These are phyloP conservation scores for Glycine tomentella DNA, from an alignment of 306 rosid species.

Conservation along the genomic window DNA sequence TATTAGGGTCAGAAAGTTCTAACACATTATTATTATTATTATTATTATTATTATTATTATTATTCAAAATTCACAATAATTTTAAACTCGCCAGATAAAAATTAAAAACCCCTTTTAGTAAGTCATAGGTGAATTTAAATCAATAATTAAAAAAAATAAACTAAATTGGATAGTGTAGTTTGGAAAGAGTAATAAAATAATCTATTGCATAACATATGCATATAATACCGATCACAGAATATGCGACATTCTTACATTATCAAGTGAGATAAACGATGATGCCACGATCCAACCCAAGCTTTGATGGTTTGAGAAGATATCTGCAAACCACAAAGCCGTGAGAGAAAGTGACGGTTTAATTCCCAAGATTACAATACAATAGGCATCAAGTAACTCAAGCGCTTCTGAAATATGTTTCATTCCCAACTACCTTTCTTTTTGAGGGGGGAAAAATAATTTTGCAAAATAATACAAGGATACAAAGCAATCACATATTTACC, in stretches of 20 bases:
- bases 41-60: too few species aligned
- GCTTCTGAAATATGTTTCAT: conserved; percentile 39
- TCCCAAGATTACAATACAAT: neutral
- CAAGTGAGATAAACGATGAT: conserved; percentile 12
- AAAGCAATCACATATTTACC: conserved; percentile 38
- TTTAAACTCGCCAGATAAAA: neutral
- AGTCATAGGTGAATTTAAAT: neutral
- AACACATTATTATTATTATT: too few species aligned
- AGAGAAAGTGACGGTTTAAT: neutral
- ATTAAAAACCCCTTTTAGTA: neutral
- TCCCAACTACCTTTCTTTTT: conserved; percentile 38
- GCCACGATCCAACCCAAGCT: neutral
- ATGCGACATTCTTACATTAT: neutral
- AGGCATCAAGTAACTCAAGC: conserved; percentile 1
- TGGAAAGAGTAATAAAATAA: neutral
- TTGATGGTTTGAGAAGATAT: conserved; percentile 7
- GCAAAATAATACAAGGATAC: conserved; percentile 31
- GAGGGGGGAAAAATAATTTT: conserved; percentile 1
- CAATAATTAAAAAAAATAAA: neutral
- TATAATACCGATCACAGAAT: neutral
- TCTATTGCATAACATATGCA: neutral
- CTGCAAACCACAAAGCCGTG: conserved; percentile 11
- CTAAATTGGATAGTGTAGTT: neutral
- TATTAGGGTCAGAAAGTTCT: too few species aligned
- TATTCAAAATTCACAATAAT: too few species aligned